phyloP scores from a whole-genome alignment of 371 early-diverging fungal genomes.

The Rhizomucor pusillus region DNA sequence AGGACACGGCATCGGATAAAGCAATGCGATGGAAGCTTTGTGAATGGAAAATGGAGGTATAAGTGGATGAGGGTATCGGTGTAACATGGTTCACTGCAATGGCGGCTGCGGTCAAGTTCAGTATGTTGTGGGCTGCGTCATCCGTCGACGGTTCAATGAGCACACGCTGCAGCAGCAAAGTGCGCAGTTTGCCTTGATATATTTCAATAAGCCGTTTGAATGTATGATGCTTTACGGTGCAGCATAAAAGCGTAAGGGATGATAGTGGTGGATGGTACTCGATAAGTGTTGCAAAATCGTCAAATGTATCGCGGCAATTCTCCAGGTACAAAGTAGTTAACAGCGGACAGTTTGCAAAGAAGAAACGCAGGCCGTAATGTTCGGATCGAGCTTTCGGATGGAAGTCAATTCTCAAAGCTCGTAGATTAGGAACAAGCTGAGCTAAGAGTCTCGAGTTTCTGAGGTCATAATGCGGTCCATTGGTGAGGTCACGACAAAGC shows the following conservation, averaged over 20 bases:
- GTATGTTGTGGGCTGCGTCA: background rate
- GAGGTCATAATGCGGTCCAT: slow-evolving; percentile 36
- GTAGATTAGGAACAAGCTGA: slow-evolving; percentile 32
- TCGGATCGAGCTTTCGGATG: slow-evolving; percentile 35
- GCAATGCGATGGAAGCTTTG: slow-evolving; percentile 31
- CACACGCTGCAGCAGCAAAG: slow-evolving; percentile 31
- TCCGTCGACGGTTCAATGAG: slow-evolving; percentile 25
- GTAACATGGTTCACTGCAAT: slow-evolving; percentile 13
- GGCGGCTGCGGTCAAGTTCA: slow-evolving; percentile 11
- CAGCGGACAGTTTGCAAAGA: slow-evolving; percentile 32
- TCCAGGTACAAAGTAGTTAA: slow-evolving; percentile 36
- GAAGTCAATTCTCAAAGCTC: slow-evolving; percentile 44
- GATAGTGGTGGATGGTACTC: slow-evolving; percentile 22
- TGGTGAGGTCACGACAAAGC: slow-evolving; percentile 36
- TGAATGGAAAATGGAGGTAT: slow-evolving; percentile 9
- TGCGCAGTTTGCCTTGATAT: slow-evolving; percentile 9
- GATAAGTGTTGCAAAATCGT: slow-evolving; percentile 35
- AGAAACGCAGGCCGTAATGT: slow-evolving; percentile 38
- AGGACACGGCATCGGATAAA: slow-evolving; percentile 32
- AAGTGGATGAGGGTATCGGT: slow-evolving; percentile 20
- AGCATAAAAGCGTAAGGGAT: slow-evolving; percentile 32
- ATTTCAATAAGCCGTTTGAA: slow-evolving; percentile 16
- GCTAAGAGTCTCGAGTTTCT: slow-evolving; percentile 39
- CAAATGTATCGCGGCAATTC: slow-evolving; percentile 44
- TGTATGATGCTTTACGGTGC: slow-evolving; percentile 35